Percentiles rank a stretch among this genome's conserved stretches.
Evolutionary conservation across 345 rosid genomes (phyloP).

Genomic region (Barbarea vulgaris): DNA sequence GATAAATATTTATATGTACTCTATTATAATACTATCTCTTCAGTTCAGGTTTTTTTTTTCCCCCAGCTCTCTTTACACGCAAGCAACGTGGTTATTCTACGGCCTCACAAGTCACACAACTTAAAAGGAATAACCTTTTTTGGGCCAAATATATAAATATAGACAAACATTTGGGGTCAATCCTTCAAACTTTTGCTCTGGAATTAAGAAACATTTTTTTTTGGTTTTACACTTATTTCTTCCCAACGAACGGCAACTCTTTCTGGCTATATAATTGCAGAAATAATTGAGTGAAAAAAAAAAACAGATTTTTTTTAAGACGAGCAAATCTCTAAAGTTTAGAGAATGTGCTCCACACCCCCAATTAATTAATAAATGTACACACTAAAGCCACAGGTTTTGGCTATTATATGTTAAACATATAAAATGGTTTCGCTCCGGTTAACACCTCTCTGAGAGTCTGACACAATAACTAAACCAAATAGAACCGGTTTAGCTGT

Average conservation of each 20-base stretch:
- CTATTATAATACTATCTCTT: background rate
- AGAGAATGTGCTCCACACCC: background rate
- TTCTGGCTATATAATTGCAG: background rate
- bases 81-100: conserved; percentile 42
- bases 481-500: background rate
- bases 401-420: background rate
- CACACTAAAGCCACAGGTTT: background rate
- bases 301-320: conserved; percentile 1
- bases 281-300: background rate
- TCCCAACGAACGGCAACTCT: background rate
- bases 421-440: background rate
- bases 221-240: background rate
- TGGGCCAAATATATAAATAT: conserved; percentile 13
- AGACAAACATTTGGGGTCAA: conserved; percentile 34
- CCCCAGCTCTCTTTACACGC: conserved; percentile 38
- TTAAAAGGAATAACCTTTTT: background rate
- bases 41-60: conserved; percentile 10
- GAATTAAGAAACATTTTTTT: conserved; percentile 22
- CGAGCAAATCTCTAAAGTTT: background rate
- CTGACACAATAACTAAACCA: background rate
- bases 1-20: background rate
- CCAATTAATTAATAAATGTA: background rate
- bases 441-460: background rate
- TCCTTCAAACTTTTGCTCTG: conserved; percentile 20
- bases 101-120: conserved; percentile 21